Percentiles rank a stretch among this genome's conserved stretches.
Evolutionary conservation across 2,329 filamentous ascomycete genomes (phyloP).

Genomic region (Xylaria sp.): DNA sequence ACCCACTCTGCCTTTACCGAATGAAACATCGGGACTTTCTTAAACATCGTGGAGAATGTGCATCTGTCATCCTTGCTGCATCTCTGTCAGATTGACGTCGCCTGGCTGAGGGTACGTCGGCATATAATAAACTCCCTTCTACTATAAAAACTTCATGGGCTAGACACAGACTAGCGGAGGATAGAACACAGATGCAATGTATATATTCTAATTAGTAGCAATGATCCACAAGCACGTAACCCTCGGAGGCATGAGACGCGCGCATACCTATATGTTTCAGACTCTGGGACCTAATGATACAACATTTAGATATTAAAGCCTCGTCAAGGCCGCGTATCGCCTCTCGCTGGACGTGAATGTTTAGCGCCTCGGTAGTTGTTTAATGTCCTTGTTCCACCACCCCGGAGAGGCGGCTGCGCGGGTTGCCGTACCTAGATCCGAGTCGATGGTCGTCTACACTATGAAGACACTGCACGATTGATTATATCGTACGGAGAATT

Average conservation of each 20-base stretch:
- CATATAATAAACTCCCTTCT: conserved; percentile 31
- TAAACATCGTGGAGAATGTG: conserved; percentile 43
- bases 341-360: conserved; percentile 10
- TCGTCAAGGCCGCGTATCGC: conserved; percentile 19
- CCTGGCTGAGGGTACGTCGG: conserved; percentile 33
- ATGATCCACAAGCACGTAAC: conserved; percentile 23
- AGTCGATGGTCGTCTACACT: conserved; percentile 5
- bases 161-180: conserved; percentile 10
- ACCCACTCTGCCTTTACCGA: conserved; percentile 42
- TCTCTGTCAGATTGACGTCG: conserved; percentile 32
- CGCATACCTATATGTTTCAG: conserved; percentile 32
- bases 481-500: conserved; percentile 5
- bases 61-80: conserved; percentile 31
- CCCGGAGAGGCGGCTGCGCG: conserved; percentile 29
- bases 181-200: conserved; percentile 2
- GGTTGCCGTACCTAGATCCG: conserved; percentile 29
- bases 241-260: conserved; percentile 32
- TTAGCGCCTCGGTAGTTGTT: conserved; percentile 36
- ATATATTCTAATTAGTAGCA: conserved; percentile 21
- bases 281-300: conserved; percentile 22
- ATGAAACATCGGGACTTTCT: conserved; percentile 48
- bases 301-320: conserved; percentile 28
- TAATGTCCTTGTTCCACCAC: conserved; percentile 32
- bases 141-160: background rate
- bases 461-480: conserved; percentile 6